Evolutionary conservation across 768 basidiomycete species (phyloP).

Genomic region (Rhodotorula diobovata): DNA sequence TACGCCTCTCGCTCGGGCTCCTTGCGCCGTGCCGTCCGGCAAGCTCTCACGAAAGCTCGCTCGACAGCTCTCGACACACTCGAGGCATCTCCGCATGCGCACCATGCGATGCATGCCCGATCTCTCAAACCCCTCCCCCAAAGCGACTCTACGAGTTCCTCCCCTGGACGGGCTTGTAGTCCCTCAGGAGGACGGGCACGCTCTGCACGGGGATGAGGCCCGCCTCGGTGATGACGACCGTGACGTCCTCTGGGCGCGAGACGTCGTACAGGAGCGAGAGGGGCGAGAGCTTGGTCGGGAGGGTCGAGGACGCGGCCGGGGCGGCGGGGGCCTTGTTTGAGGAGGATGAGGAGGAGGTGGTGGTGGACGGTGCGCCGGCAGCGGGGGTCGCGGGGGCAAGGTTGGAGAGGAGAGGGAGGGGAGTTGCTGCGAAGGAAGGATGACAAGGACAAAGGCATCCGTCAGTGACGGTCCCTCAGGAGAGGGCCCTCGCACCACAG

Average conservation of each 20-base stretch:
- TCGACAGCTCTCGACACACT: no score
- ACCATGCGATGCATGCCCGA: no score
- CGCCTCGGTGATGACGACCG: slow-evolving; percentile 94
- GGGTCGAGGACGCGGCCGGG: background rate
- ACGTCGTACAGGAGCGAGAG: slow-evolving; percentile 89
- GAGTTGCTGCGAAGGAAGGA: background rate
- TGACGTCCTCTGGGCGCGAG: slow-evolving; percentile 84
- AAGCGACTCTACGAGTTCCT: background rate
- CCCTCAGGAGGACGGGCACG: slow-evolving; percentile 42
- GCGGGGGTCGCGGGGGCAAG: slow-evolving; percentile 33
- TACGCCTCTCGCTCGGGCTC: no score
- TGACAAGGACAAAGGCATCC: no score
- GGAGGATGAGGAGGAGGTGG: slow-evolving; percentile 48
- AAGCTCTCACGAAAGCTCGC: no score
- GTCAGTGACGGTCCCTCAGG: no score
- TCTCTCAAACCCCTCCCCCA: no score
- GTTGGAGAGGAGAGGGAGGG: slow-evolving; percentile 43
- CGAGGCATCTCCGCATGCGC: no score
- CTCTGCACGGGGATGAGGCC: slow-evolving; percentile 58
- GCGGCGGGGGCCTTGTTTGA: slow-evolving; percentile 1
- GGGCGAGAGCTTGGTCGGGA: slow-evolving; percentile 60
- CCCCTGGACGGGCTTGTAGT: slow-evolving; percentile 42
- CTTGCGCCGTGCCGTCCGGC: no score
- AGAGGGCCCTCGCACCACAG: no score
- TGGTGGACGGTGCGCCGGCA: slow-evolving; percentile 7